A percentile compares a stretch with the other conserved stretches of the same genome.
Conservation (phyloP, 345 rosid genomes). For the Corchorus capsularis region DNA sequence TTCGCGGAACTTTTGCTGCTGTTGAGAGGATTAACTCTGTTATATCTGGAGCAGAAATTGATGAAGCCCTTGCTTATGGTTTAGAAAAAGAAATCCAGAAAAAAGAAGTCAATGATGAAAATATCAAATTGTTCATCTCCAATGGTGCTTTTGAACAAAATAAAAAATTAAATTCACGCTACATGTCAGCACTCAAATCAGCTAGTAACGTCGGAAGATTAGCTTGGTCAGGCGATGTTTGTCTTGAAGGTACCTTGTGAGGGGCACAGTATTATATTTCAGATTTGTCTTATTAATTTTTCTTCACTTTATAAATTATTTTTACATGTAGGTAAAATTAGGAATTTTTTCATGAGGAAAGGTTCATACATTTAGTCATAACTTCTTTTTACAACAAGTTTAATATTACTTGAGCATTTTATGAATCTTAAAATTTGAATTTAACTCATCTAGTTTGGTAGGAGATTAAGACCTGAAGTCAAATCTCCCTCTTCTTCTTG, state of each 20-base stretch:
- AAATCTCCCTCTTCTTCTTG: background rate
- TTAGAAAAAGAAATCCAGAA: conserved; percentile 76
- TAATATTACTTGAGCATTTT: background rate
- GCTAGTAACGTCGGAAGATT: conserved; percentile 48
- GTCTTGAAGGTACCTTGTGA: conserved; percentile 67
- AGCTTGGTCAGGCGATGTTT: conserved; percentile 89
- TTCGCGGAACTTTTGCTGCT: conserved; percentile 86
- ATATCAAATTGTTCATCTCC: conserved; percentile 53
- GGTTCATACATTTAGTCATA: background rate
- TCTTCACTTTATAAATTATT: background rate
- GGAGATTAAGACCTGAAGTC: conserved; percentile 5
- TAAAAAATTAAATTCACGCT: conserved; percentile 43
- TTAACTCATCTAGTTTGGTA: too few species aligned
- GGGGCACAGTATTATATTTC: conserved; percentile 8
- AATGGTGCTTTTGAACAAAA: conserved; percentile 49
- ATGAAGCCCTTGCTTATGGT: conserved; percentile 89
- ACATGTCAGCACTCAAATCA: conserved; percentile 78
- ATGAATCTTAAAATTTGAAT: background rate
- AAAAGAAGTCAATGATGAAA: conserved; percentile 56
- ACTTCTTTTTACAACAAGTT: background rate
- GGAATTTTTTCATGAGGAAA: conserved; percentile 15
- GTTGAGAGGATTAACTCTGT: conserved; percentile 89
- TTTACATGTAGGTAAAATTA: conserved; percentile 11
- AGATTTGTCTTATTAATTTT: background rate
- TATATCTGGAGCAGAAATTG: conserved; percentile 71